Evolutionary conservation across 352 stramenopile species (phyloP).

Genomic region (Albugo laibachii): DNA sequence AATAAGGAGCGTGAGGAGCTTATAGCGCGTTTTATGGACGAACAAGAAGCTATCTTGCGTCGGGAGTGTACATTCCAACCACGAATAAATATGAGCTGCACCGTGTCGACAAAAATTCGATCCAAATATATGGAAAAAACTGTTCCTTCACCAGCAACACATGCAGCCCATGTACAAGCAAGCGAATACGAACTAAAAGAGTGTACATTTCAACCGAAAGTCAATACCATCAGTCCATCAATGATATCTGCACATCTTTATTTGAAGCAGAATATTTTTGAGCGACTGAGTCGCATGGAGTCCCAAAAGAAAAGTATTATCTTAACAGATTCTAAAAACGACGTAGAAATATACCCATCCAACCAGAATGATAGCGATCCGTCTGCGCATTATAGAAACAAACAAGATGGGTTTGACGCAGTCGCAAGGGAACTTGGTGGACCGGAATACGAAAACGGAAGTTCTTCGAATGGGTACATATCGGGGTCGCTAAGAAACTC

Average conservation of each 20-base stretch:
- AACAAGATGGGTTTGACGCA: too few relatives aligned
- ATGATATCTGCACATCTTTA: constrained; percentile 75
- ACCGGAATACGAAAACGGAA: too few relatives aligned
- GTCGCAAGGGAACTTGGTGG: too few relatives aligned
- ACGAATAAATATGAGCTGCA: constrained; percentile 25
- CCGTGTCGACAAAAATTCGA: constrained; percentile 28
- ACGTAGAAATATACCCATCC: constrained; percentile 19
- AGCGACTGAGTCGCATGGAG: constrained; percentile 33
- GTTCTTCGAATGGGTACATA: neutral
- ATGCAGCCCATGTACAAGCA: constrained; percentile 25
- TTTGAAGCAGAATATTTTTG: constrained; percentile 71
- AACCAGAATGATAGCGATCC: neutral
- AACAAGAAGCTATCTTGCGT: constrained; percentile 49
- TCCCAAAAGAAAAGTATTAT: neutral
- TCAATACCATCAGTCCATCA: constrained; percentile 46
- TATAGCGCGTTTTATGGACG: constrained; percentile 28
- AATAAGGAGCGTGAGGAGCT: constrained; percentile 56
- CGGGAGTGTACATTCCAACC: constrained; percentile 59
- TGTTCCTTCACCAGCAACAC: constrained; percentile 1
- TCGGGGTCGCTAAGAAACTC: neutral
- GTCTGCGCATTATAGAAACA: too few relatives aligned
- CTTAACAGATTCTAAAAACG: constrained; percentile 17
- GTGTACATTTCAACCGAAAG: constrained; percentile 61
- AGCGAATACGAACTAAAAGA: constrained; percentile 28
- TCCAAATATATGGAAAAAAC: constrained; percentile 50